Percentiles rank a stretch among this genome's conserved stretches.
Conservation (phyloP, 1,139 yeast genomes). For the Casaregolazyma lundiana region DNA sequence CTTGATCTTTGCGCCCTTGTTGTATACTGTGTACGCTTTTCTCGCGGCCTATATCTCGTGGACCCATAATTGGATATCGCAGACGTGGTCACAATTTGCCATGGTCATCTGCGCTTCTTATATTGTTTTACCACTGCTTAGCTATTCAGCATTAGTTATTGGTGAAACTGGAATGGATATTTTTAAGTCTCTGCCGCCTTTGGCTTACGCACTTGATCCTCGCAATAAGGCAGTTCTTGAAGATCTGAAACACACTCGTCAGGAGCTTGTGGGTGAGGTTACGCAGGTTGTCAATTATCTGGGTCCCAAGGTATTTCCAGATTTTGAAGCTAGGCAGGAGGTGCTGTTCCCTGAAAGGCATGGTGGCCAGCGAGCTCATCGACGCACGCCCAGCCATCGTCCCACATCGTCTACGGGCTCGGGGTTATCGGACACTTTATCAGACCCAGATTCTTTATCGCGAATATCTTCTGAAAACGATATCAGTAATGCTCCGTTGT, state of each 20-base stretch:
- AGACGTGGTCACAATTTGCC: conserved; percentile 16
- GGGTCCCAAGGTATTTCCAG: conserved; percentile 78
- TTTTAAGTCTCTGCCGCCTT: conserved; percentile 75
- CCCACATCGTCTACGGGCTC: neutral
- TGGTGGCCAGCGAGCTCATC: conserved; percentile 39
- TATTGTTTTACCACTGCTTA: conserved; percentile 59
- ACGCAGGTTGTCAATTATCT: conserved; percentile 63
- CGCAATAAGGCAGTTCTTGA: conserved; percentile 47
- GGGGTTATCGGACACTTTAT: conserved; percentile 19
- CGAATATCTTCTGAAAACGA: conserved; percentile 50
- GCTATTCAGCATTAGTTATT: conserved; percentile 80
- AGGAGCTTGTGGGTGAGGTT: conserved; percentile 52
- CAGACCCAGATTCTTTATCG: conserved; percentile 48
- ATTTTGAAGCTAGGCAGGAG: conserved; percentile 44
- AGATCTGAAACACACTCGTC: conserved; percentile 52
- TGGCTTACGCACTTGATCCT: conserved; percentile 61
- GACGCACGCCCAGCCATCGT: conserved; percentile 16
- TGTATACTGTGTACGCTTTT: conserved; percentile 75
- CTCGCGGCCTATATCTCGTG: conserved; percentile 48
- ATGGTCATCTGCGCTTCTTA: conserved; percentile 47
- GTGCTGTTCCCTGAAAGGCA: conserved; percentile 44
- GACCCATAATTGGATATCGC: conserved; percentile 20
- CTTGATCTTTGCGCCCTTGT: conserved; percentile 81
- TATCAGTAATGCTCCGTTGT: conserved; percentile 53
- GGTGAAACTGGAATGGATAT: conserved; percentile 94